Conservation (phyloP, 192 early-diverging fungal genomes). For the Bifiguratus adelaidae region DNA sequence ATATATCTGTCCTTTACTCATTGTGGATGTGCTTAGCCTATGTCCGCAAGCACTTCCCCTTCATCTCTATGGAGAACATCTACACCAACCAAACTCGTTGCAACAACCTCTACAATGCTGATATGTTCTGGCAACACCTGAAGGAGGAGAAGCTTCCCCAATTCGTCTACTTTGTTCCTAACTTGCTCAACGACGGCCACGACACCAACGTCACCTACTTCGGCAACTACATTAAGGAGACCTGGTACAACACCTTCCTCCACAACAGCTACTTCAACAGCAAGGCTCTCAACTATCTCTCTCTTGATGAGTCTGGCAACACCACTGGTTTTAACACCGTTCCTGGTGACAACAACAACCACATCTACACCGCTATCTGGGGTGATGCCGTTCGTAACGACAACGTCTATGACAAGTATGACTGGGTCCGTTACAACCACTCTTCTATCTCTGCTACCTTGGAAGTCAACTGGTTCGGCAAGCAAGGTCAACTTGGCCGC, state of each 20-base stretch:
- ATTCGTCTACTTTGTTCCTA: constrained; percentile 4
- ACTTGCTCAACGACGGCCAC: not conserved
- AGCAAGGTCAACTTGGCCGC: not conserved
- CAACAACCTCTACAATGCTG: constrained; percentile 2
- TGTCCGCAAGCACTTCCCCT: not conserved
- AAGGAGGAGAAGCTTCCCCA: not conserved
- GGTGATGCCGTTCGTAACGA: not conserved
- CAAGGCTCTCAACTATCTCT: not conserved
- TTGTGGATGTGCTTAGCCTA: no score
- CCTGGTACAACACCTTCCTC: not conserved
- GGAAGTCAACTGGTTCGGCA: constrained; percentile 1
- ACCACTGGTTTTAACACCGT: constrained; percentile 1
- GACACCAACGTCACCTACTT: constrained; percentile 4
- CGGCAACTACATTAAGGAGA: not conserved
- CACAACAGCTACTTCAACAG: not conserved
- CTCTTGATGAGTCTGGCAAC: constrained; percentile 3
- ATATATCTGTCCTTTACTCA: no score
- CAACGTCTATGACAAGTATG: not conserved
- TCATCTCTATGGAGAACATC: constrained; percentile 2
- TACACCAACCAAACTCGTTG: not conserved
- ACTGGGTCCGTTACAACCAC: constrained; percentile 4
- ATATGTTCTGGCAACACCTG: not conserved
- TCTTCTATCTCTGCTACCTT: not conserved
- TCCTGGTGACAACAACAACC: not conserved
- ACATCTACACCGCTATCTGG: constrained; percentile 1